phyloP scores from a whole-genome alignment of 768 basidiomycete species.

The Rhodotorula sphaerocarpa region DNA sequence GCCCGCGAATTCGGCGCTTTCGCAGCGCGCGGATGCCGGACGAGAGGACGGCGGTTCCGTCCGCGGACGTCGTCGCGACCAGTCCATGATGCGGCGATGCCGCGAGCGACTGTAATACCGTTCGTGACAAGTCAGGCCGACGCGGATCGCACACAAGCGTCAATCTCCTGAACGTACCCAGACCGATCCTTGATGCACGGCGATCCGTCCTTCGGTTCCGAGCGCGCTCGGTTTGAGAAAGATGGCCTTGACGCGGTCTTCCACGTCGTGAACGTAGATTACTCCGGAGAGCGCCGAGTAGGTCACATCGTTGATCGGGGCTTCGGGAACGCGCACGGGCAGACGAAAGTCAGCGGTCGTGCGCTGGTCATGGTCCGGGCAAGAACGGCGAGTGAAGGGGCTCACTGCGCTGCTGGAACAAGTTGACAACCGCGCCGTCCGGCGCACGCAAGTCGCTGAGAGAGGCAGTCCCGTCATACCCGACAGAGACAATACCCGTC shows the following conservation, averaged over 20 bases:
- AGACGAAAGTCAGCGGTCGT: too few species aligned
- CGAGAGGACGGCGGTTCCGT: conserved; percentile 53
- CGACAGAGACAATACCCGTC: conserved; percentile 64
- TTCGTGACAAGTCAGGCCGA: neutral
- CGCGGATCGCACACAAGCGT: neutral
- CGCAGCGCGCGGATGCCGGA: conserved; percentile 31
- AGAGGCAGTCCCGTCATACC: conserved; percentile 69
- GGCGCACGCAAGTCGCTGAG: conserved; percentile 68
- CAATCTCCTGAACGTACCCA: conserved; percentile 55
- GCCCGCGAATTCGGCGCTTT: conserved; percentile 50
- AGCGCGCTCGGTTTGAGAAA: conserved; percentile 65
- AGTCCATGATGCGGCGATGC: conserved; percentile 82
- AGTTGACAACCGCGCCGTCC: neutral
- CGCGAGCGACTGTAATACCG: conserved; percentile 53
- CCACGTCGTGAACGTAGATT: conserved; percentile 69
- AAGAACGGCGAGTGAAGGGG: neutral
- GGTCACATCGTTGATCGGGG: conserved; percentile 61
- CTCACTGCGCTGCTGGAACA: conserved; percentile 34
- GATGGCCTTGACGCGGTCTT: conserved; percentile 68
- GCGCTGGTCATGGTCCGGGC: neutral
- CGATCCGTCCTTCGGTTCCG: conserved; percentile 61
- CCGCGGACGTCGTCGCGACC: conserved; percentile 69
- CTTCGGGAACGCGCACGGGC: neutral
- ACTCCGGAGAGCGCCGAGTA: conserved; percentile 64
- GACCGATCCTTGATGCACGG: conserved; percentile 69